Conservation (phyloP, 495 filamentous ascomycete species). For the Cercophora samala region DNA sequence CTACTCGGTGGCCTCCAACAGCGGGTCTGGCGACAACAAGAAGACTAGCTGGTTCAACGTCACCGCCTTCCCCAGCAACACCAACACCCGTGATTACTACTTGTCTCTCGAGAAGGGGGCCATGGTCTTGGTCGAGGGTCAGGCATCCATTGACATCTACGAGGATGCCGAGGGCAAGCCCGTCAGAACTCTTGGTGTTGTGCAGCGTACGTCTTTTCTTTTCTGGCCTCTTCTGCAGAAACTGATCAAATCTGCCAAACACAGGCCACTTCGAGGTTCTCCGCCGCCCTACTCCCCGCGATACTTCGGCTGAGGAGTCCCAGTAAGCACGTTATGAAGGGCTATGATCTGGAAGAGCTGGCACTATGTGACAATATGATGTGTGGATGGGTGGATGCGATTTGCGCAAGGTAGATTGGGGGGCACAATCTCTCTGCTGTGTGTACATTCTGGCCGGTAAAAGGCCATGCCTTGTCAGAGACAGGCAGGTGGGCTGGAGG, state of each 20-base stretch:
- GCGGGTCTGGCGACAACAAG: slow-evolving; percentile 57
- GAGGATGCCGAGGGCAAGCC: slow-evolving; percentile 62
- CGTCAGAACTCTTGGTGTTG: slow-evolving; percentile 56
- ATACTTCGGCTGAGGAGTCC: background rate
- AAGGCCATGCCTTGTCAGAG: background rate
- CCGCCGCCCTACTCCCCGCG: too few relatives aligned
- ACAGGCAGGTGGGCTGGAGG: background rate
- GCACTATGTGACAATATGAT: background rate
- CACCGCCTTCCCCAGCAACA: slow-evolving; percentile 57
- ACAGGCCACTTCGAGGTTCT: slow-evolving; percentile 52
- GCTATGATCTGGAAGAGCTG: background rate
- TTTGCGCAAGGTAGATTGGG: slow-evolving; percentile 32
- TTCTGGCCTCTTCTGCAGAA: background rate
- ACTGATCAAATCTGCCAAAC: background rate
- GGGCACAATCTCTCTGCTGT: background rate
- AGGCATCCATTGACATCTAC: slow-evolving; percentile 59
- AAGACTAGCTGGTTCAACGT: slow-evolving; percentile 76
- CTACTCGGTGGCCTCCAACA: slow-evolving; percentile 61
- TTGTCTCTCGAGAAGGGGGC: slow-evolving; percentile 69
- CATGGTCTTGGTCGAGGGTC: slow-evolving; percentile 70
- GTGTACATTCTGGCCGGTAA: background rate
- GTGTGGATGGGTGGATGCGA: background rate
- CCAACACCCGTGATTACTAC: slow-evolving; percentile 62
- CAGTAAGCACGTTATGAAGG: background rate
- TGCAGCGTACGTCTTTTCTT: slow-evolving; percentile 60